phyloP scores from a whole-genome alignment of 352 stramenopile genomes.

The Plasmopara viticola region DNA sequence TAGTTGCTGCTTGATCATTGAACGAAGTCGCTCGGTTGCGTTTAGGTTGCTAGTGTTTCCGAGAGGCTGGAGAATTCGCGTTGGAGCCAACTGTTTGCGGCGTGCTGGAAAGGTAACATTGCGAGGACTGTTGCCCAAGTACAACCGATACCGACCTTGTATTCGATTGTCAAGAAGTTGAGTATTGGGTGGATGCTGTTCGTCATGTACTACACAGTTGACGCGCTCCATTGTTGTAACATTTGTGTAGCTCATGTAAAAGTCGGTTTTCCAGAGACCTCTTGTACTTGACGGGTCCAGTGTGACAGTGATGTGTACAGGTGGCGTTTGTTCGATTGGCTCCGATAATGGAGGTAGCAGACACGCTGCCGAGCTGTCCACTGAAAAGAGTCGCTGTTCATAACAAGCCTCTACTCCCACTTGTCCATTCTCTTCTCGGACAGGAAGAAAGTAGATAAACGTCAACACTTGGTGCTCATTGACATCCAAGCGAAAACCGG shows the following conservation, averaged over 20 bases:
- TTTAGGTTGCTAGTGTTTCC: conserved; percentile 22
- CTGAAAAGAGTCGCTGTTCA: conserved; percentile 43
- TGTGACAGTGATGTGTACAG: conserved; percentile 52
- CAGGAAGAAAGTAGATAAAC: conserved; percentile 59
- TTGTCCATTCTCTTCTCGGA: conserved; percentile 23
- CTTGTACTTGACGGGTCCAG: conserved; percentile 31
- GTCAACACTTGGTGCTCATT: conserved; percentile 44
- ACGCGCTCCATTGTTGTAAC: conserved; percentile 33
- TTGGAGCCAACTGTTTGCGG: conserved; percentile 19
- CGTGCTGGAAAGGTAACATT: conserved; percentile 34
- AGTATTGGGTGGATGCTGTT: conserved; percentile 19
- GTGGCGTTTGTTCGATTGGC: conserved; percentile 32
- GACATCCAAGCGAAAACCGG: conserved; percentile 65
- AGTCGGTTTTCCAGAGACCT: conserved; percentile 30
- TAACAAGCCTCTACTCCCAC: conserved; percentile 39
- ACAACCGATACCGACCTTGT: conserved; percentile 48
- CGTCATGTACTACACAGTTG: conserved; percentile 32
- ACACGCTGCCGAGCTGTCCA: conserved; percentile 23
- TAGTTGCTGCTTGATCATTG: conserved; percentile 49
- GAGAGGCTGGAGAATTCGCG: conserved; percentile 13
- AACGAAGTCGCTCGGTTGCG: conserved; percentile 41
- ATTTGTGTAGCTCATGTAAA: conserved; percentile 57
- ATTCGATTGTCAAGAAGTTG: conserved; percentile 35
- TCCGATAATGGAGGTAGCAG: conserved; percentile 28
- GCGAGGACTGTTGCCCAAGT: conserved; percentile 59